phyloP scores from a whole-genome alignment of 805 yeast species.

The Priceomyces medius region DNA sequence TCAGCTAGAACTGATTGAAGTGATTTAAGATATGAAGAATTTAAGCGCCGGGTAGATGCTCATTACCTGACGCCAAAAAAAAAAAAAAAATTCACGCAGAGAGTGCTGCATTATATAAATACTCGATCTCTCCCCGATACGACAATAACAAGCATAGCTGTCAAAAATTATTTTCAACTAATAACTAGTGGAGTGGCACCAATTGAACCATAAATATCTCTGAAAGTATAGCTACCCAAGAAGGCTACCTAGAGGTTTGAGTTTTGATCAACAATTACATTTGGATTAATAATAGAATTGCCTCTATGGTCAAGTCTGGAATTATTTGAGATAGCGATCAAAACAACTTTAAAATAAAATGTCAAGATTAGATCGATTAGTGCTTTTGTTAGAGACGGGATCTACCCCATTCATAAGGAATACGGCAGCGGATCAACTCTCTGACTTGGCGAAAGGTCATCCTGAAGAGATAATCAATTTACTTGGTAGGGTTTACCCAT shows the following conservation, averaged over 20 bases:
- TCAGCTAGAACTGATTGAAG: too few relatives aligned
- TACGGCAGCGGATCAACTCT: slow-evolving; percentile 95
- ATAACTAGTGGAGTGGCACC: background rate
- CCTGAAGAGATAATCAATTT: slow-evolving; percentile 88
- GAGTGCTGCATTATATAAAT: slow-evolving; percentile 5
- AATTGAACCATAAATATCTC: background rate
- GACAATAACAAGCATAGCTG: slow-evolving; percentile 1
- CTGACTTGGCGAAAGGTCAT: slow-evolving; percentile 89
- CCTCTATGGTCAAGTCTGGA: background rate
- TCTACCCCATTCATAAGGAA: slow-evolving; percentile 90
- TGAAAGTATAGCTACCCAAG: background rate
- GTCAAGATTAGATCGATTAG: slow-evolving; percentile 58
- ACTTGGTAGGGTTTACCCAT: slow-evolving; percentile 88
- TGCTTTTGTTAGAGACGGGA: slow-evolving; percentile 80
- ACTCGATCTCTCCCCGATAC: slow-evolving; percentile 7
- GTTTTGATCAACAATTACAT: background rate
- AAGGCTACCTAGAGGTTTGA: background rate
- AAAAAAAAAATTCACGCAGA: slow-evolving; percentile 6
- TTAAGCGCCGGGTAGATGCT: slow-evolving; percentile 1
- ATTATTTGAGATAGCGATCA: background rate
- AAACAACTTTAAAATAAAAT: too few relatives aligned
- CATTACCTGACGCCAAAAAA: slow-evolving; percentile 1
- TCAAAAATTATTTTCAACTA: slow-evolving; percentile 1
- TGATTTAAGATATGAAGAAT: too few relatives aligned
- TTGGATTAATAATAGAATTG: background rate